Evolutionary conservation across 805 yeast genomes (phyloP).

Genomic region (Schwanniomyces yamadae): DNA sequence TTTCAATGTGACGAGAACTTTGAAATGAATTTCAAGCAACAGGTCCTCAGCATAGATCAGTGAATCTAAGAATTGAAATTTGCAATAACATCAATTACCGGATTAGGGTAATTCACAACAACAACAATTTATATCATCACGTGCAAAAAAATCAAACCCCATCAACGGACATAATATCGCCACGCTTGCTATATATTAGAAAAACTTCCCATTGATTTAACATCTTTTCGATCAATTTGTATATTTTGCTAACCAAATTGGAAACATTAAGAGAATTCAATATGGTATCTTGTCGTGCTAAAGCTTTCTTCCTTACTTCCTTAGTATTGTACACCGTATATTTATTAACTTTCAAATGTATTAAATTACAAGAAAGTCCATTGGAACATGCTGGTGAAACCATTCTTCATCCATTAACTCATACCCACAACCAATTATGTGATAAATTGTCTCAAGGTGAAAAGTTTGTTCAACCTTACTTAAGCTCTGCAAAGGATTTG

Average conservation of each 20-base stretch:
- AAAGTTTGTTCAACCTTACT: constrained; percentile 29
- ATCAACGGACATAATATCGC: constrained; percentile 5
- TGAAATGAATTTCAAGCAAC: no score
- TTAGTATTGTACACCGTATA: constrained; percentile 34
- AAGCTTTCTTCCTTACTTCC: constrained; percentile 19
- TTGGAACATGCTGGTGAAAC: constrained; percentile 29
- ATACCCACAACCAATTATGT: constrained; percentile 37
- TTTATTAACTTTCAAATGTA: constrained; percentile 42
- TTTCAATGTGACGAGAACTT: no score
- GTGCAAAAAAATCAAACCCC: constrained; percentile 3
- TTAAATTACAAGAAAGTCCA: constrained; percentile 24
- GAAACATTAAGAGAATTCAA: neutral
- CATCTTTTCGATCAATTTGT: neutral
- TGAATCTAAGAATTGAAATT: neutral
- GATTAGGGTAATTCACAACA: constrained; percentile 11
- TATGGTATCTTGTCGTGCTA: constrained; percentile 8
- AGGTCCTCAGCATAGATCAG: no score
- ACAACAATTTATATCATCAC: constrained; percentile 1
- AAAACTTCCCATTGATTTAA: neutral
- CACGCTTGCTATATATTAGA: constrained; percentile 9
- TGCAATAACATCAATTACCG: constrained; percentile 4
- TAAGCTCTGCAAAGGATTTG: constrained; percentile 22
- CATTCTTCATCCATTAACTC: constrained; percentile 38
- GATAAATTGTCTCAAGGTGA: constrained; percentile 30
- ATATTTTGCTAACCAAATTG: no score